Percentiles rank a stretch among this genome's conserved stretches.
These are phyloP conservation scores for Esteya vermicola DNA, from an alignment of 2,329 filamentous ascomycete species.

Conservation along the genomic window DNA sequence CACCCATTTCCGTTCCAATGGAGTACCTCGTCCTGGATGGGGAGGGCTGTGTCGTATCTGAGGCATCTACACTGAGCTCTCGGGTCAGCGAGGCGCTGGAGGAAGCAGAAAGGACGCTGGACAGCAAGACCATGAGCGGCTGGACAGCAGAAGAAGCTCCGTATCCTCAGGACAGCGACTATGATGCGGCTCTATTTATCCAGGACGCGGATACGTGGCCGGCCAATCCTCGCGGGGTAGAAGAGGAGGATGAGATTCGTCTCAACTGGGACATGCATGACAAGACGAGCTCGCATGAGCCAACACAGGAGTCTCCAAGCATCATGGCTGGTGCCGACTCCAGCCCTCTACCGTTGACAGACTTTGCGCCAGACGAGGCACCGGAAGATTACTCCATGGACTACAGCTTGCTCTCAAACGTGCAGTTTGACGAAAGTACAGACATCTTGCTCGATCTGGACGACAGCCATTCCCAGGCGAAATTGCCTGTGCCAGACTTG, in stretches of 20 bases:
- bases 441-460: background rate
- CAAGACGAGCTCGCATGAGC: too few species aligned
- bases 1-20: background rate
- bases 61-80: constrained; percentile 8
- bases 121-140: background rate
- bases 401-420: background rate
- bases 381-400: background rate
- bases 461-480: constrained; percentile 3
- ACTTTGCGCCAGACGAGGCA: background rate
- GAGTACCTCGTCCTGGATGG: constrained; percentile 3
- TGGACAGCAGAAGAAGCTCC: background rate
- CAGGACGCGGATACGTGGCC: background rate
- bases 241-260: too few species aligned
- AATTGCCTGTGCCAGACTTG: background rate
- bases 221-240: too few species aligned
- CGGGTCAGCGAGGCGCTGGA: constrained; percentile 4
- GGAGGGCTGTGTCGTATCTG: constrained; percentile 5
- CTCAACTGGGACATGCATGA: too few species aligned
- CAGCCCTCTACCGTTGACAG: too few species aligned
- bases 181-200: too few species aligned
- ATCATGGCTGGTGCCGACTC: too few species aligned
- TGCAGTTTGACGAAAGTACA: background rate
- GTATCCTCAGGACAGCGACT: too few species aligned
- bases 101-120: constrained; percentile 1
- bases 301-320: too few species aligned